Base-by-base conservation (phyloP, 2,329 filamentous ascomycete genomes). In the Botrytis elliptica region DNA sequence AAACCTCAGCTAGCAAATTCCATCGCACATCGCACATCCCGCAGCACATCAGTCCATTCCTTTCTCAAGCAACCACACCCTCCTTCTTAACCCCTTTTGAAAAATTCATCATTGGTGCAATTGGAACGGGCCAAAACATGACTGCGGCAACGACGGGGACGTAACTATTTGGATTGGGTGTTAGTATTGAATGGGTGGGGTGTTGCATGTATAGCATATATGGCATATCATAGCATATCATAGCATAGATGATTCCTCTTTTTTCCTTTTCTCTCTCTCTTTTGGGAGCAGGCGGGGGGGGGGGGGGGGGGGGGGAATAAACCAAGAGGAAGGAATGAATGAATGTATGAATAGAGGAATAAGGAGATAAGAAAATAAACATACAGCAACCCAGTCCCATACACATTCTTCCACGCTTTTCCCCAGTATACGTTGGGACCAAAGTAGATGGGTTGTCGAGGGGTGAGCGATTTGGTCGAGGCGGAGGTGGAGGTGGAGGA, bases 371-470 rank as follows among this genome's bases (percentile, higher is more conserved):
- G 6, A 38, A 42, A 66, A 5, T 16, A 29, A 20, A 66, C 70
- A 12, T 36, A 72, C 70, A 72, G 38, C 20, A 72, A 25, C 7
- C 38, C 44, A 0, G 60, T 66, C 1, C 46, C 62, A 0, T 36
- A 38, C 3, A 57, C 60, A 18, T 66, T 64, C 46, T 66, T 66
- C 36, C 46, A 52, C 0, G 70, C 70, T 40, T 66, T 71, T 40
- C 70, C 70, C 70, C 70, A 71, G 22, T 71, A 71, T 3, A 71
- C 70, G 12, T 57, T 49, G 36, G 42, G 25, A 22, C 70, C 62
- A 12, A 65, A 71, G 29, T 71, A 71, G 36, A 44, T 29, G 60
- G 70, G 7, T 49, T n/a, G 36, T 0, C 22, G 59, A 4, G 70
- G 8, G 0, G 46, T 5, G 44, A 62, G 12, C 1, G 46, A 20